Base-by-base conservation (phyloP, 1,139 yeast genomes). In the Pichia cactophila region DNA sequence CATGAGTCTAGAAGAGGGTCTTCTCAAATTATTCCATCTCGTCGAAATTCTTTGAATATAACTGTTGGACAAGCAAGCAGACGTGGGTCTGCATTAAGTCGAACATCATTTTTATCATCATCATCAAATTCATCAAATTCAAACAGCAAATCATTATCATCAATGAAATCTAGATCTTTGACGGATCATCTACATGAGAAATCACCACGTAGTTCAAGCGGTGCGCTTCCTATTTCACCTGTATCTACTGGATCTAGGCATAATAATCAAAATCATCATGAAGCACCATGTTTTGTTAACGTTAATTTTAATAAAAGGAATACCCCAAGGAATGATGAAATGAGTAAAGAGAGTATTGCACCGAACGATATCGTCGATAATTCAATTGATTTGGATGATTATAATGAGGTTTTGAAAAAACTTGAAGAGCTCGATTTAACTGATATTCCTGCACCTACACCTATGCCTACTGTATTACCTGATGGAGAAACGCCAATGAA, bases 391-490 rank as follows among this genome's bases (percentile, higher is more conserved):
- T 39, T 12, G 11, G 42, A 16, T 5, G 12, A 26, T 1, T 8
- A 33, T 26, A 17, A 16, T n/a, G 33, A 37, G 10, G 11, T 47
- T 35, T 35, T 35, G 41, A n/a, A 4, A 4, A 31, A 26, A 5
- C 10, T 39, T 26, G 26, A 26, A 14, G 37, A 35, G 12, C n/a
- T 47, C 0, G 38, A 28, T 17, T 44, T 53, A 2, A 45, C 45
- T 36, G 38, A 46, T 26, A 38, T 57, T 6, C 60, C 60, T 3
- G 61, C 69, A 0, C 78, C 71, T 54, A 63, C 71, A 28, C 80
- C 83, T 2, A 65, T 77, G 51, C 86, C 86, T 6, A 44, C 33
- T 4, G 53, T 53, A 12, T 41, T 50, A 28, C 55, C 57, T 2
- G 44, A 42, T 41, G 57, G 52, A 5, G 26, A 28, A 8, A 48